Evolutionary conservation across 129 eudicot species (phyloP).

Genomic region (Mikania micrantha): DNA sequence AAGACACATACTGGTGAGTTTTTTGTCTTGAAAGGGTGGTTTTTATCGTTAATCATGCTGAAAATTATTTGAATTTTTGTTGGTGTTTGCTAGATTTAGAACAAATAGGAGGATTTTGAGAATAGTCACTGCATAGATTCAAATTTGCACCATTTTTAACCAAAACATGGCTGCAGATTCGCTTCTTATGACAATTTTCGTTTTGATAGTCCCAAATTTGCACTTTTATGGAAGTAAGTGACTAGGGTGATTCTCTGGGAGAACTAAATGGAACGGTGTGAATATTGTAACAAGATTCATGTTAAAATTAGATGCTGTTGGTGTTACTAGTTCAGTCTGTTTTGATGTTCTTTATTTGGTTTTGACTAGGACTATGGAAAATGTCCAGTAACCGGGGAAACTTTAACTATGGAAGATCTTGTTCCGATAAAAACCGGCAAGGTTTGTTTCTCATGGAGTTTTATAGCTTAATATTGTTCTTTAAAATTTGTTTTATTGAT

Average conservation of each 20-base stretch:
- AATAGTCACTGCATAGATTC: neutral
- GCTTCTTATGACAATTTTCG: neutral
- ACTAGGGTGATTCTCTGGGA: neutral
- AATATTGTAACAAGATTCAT: neutral
- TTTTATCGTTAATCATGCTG: neutral
- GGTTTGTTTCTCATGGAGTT: slow-evolving; percentile 36
- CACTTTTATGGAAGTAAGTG: neutral
- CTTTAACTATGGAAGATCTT: slow-evolving; percentile 69
- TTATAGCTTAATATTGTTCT: neutral
- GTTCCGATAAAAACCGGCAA: slow-evolving; percentile 80
- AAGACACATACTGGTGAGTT: slow-evolving; percentile 57
- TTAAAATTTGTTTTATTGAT: neutral
- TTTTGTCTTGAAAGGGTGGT: slow-evolving; percentile 11
- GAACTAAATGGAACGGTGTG: neutral
- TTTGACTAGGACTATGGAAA: slow-evolving; percentile 73
- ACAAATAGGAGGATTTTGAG: neutral
- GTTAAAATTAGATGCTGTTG: neutral
- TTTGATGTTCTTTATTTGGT: slow-evolving; percentile 2
- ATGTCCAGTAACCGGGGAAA: slow-evolving; percentile 87
- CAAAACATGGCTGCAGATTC: neutral
- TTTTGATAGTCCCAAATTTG: neutral
- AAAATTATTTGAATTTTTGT: neutral
- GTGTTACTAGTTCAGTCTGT: neutral
- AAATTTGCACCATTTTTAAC: neutral
- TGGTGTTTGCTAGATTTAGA: neutral